phyloP scores from a whole-genome alignment of 2,329 filamentous ascomycete species.

The Diatrype stigma region DNA sequence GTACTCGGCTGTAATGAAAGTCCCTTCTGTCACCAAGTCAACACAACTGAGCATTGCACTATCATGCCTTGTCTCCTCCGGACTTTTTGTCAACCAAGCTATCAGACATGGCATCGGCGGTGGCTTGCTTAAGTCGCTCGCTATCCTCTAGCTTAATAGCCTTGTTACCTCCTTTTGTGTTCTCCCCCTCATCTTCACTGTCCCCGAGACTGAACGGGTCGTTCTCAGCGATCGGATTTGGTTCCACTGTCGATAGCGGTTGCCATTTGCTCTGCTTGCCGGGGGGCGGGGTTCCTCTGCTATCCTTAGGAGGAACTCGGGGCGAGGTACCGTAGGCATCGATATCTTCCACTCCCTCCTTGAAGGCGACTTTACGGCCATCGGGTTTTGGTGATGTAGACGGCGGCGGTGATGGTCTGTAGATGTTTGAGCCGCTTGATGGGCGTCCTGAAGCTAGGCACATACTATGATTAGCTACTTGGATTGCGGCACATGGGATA shows the following conservation, averaged over 20 bases:
- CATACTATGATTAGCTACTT: slow-evolving; percentile 43
- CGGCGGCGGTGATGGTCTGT: slow-evolving; percentile 55
- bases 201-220: slow-evolving; percentile 96
- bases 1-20: no score
- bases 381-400: slow-evolving; percentile 49
- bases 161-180: slow-evolving; percentile 61
- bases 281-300: slow-evolving; percentile 33
- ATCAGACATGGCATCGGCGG: slow-evolving; percentile 57
- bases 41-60: no score
- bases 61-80: slow-evolving; percentile 15
- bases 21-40: no score
- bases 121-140: slow-evolving; percentile 62
- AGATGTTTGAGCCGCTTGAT: slow-evolving; percentile 70
- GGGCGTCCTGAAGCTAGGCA: slow-evolving; percentile 36
- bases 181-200: slow-evolving; percentile 88
- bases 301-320: slow-evolving; percentile 49
- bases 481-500: slow-evolving; percentile 18
- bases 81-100: slow-evolving; percentile 43
- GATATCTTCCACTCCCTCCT: slow-evolving; percentile 71
- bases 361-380: slow-evolving; percentile 53
- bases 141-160: slow-evolving; percentile 50
- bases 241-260: slow-evolving; percentile 80
- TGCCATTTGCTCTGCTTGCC: slow-evolving; percentile 93
- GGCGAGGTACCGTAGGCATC: slow-evolving; percentile 68
- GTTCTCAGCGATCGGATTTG: slow-evolving; percentile 80